Evolutionary conservation across 2,329 filamentous ascomycete species (phyloP), one percentile per base, ranked within the genome.

Genomic region (Colletotrichum chlorophyti): DNA sequence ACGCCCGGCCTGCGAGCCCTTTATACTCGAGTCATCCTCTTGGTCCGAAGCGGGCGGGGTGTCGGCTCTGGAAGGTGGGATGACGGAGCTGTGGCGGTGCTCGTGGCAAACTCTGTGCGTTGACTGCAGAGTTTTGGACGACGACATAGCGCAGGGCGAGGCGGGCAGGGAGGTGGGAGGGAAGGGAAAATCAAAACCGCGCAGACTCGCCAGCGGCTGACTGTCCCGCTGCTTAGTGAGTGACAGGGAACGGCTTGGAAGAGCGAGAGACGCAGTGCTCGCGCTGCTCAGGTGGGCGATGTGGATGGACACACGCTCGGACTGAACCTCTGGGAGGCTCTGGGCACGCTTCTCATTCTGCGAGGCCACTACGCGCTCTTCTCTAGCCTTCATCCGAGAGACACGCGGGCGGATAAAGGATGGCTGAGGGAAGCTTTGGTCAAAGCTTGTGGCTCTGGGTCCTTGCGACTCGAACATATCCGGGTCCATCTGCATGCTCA

Each of bases 351-450:
- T 48, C 12, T 51, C 60, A 14, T 45, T 40, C 10, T 53, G 48
- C 3, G 48, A 27, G 32, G 51, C 49, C 2, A 55, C 27, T 15
- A 55, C 62, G 15, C 64, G 64, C 65, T 82, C 82, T 43, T 85
- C 79, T 43, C 84, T 77, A n/a, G 84, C 83, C 42, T 78, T 71
- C 84, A 87, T 86, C 21, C 81, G 77, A 52, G 74, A 76, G 14
- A 78, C 75, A 32, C 76, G 85, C 23, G 84, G 84, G 41, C 81
- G 76, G 61, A 87, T 82, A 63, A 83, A 87, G 1, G 81, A 82
- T 6, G 81, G 77, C 17, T 75, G 75, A 5, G 81, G 81, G 61
- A 83, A 84, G 46, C 43, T 74, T 70, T 72, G 73, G 47, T 69
- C 73, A 21, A 66, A 48, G 8, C 60, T 47, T 24, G 57, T 55